Evolutionary conservation across 2,329 filamentous ascomycete genomes (phyloP).

Genomic region (Fusarium sp.): DNA sequence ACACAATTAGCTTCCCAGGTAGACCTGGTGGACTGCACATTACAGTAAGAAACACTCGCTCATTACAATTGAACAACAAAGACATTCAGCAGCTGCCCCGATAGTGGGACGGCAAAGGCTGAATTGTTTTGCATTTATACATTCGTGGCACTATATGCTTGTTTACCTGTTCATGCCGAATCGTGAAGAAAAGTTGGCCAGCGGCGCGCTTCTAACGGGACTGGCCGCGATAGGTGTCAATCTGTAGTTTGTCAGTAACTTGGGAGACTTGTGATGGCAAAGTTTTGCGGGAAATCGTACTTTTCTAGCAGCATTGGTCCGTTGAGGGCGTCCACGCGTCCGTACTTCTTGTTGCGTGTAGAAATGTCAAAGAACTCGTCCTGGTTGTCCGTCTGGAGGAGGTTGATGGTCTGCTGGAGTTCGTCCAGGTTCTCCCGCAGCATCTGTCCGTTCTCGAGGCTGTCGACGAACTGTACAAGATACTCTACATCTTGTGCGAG

Average conservation of each 20-base stretch:
- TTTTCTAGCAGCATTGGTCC: constrained; percentile 93
- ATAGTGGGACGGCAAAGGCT: neutral
- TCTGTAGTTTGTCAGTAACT: constrained; percentile 54
- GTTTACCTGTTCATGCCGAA: constrained; percentile 70
- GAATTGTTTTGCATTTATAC: constrained; percentile 10
- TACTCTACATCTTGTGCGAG: constrained; percentile 87
- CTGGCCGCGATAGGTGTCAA: constrained; percentile 73
- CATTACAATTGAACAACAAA: neutral
- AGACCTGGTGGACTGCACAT: constrained; percentile 22
- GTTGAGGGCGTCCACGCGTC: constrained; percentile 90
- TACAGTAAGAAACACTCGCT: constrained; percentile 31
- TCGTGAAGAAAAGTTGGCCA: constrained; percentile 79
- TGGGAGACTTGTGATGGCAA: neutral
- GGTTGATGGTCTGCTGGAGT: constrained; percentile 88
- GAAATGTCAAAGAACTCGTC: constrained; percentile 97
- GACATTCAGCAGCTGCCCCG: neutral
- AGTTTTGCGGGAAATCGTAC: constrained; percentile 58
- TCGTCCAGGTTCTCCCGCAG: constrained; percentile 91
- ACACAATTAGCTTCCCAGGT: constrained; percentile 20
- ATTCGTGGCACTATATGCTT: neutral
- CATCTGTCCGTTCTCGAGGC: constrained; percentile 86
- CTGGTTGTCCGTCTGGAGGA: constrained; percentile 90
- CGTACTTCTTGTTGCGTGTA: constrained; percentile 91
- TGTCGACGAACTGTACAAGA: constrained; percentile 86
- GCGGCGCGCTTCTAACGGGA: constrained; percentile 70